Base-by-base conservation (phyloP, 163 green algal species). In the Picocystis sp. region DNA sequence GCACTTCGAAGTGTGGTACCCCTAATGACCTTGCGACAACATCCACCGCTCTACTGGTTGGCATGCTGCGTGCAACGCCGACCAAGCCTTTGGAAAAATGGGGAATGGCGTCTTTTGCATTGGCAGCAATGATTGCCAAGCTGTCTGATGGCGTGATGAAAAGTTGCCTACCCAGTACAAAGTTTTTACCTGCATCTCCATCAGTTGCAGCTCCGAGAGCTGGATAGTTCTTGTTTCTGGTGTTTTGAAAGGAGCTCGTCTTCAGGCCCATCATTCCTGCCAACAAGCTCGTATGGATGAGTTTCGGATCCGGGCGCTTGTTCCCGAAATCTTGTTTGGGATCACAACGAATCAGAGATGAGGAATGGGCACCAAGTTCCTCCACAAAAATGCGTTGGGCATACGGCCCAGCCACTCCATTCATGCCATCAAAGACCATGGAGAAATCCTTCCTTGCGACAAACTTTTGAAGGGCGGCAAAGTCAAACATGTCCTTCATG, bases 1-100 rank as follows among this genome's bases (percentile, higher is more conserved):
- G 66, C 25, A 75, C 63, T 55, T 72, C 55, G 13, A 42, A 38
- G 29, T 38, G 29, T 38, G 29, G 29, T 19, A 57, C 22, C 3
- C 51, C 22, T n/a, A 57, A 42, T 19, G 25, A 34, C 11, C 21
- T 35, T 5, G 51, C 51, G 11, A 57, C 51, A 23, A 51, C 34
- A 22, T 57, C 51, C 22, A 57, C 34, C n/a, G 51, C 51, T 19
- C 51, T 42, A 42, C 51, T 57, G 3, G 51, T 57, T 9, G 51
- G 51, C 51, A 57, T 57, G 51, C 9, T 51, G 22, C 51, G 51
- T n/a, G 51, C 51, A 19, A 57, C 51, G 3, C 51, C 51, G n/a
- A 52, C 47, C n/a, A 57, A 42, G 51, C 51, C 51, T 6, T 22
- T 42, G 34, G 24, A 52, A 42, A 57, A 57, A 42, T 57, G 53